A percentile compares a stretch with the other conserved stretches of the same genome.
Conservation (phyloP, 768 basidiomycete species). For the Hysterangium stoloniferum region DNA sequence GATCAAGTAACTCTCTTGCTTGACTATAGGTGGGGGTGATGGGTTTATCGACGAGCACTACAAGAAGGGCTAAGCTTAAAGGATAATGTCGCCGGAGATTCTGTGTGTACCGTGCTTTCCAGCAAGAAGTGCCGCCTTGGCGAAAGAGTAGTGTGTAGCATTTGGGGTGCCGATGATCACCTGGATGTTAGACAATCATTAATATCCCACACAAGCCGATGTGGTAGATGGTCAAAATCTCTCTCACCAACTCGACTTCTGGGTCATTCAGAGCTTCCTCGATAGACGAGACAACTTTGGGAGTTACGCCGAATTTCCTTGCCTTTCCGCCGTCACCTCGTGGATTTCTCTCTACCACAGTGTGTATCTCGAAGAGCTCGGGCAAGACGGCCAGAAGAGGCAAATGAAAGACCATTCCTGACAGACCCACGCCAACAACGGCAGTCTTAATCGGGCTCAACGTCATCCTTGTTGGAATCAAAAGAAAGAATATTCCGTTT, state of each 20-base stretch:
- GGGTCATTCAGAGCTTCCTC: constrained; percentile 54
- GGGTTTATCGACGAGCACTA: constrained; percentile 78
- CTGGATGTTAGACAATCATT: constrained; percentile 1
- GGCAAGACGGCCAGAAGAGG: constrained; percentile 73
- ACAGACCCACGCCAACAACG: constrained; percentile 69
- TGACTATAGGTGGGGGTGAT: constrained; percentile 53
- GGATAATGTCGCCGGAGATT: not conserved
- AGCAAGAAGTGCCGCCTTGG: constrained; percentile 54
- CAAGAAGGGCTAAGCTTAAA: not conserved
- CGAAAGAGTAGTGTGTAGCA: constrained; percentile 61
- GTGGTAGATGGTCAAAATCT: not conserved
- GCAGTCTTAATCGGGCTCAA: constrained; percentile 54
- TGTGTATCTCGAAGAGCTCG: constrained; percentile 57
- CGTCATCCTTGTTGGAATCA: constrained; percentile 9
- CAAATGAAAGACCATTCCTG: constrained; percentile 71
- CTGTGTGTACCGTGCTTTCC: constrained; percentile 59
- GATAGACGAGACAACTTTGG: constrained; percentile 49
- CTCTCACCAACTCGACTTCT: constrained; percentile 51
- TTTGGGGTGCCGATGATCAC: constrained; percentile 61
- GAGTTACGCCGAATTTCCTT: constrained; percentile 50
- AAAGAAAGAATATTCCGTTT: too few species aligned
- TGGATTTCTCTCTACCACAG: constrained; percentile 73
- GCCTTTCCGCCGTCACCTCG: constrained; percentile 52
- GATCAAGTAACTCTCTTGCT: constrained; percentile 48
- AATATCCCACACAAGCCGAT: not conserved